Conservation (phyloP, 1,284 basidiomycete genomes). For the Schizophyllum commune region DNA sequence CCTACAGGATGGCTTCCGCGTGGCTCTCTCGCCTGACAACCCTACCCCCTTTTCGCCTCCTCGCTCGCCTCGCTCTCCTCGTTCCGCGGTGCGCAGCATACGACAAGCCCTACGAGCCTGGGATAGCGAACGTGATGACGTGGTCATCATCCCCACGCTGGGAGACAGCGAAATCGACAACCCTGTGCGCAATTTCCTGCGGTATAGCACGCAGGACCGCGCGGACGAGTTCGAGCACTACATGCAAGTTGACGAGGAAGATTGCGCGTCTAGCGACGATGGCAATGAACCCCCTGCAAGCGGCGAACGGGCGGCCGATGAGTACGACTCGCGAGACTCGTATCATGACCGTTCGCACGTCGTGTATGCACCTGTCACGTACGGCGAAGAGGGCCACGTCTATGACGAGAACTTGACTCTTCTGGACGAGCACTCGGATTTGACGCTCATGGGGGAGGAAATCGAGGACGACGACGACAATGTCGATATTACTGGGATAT, state of each 20-base stretch:
- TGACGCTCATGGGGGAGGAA: conserved; percentile 10
- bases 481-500: conserved; percentile 42
- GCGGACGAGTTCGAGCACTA: conserved; percentile 10
- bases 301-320: conserved; percentile 21
- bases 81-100: conserved; percentile 38
- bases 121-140: conserved; percentile 30
- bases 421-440: neutral
- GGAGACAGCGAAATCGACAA: conserved; percentile 54
- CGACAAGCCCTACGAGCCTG: conserved; percentile 51
- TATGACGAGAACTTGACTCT: neutral
- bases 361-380: neutral
- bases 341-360: neutral
- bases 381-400: neutral
- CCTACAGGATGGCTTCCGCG: neutral
- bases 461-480: conserved; percentile 46
- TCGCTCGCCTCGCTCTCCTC: conserved; percentile 8
- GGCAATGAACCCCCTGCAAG: conserved; percentile 7
- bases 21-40: conserved; percentile 12
- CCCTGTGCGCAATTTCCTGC: conserved; percentile 49
- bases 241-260: conserved; percentile 23
- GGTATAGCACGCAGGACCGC: conserved; percentile 35
- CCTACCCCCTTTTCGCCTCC: conserved; percentile 8
- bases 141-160: conserved; percentile 47
- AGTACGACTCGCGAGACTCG: neutral
- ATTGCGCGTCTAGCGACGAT: conserved; percentile 7